phyloP scores from a whole-genome alignment of 2,329 filamentous ascomycete species.

The Macrophomina pseudophaseolina region DNA sequence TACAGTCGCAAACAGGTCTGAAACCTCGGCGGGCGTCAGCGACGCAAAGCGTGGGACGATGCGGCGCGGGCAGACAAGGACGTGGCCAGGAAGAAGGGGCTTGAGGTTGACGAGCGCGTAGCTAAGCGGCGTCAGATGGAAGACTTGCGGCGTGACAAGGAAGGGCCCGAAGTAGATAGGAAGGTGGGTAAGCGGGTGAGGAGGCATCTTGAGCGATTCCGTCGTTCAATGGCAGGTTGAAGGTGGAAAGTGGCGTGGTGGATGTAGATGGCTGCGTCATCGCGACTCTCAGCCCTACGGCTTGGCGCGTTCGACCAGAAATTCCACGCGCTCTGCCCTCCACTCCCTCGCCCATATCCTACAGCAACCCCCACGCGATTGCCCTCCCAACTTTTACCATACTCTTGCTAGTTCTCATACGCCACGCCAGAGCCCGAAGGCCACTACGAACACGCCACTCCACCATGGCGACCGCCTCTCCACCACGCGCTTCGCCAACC shows the following conservation, averaged over 20 bases:
- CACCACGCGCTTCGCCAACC: conserved; percentile 35
- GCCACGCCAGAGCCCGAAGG: neutral
- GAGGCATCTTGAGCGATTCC: conserved; percentile 33
- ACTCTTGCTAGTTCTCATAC: neutral
- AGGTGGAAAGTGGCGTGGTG: neutral
- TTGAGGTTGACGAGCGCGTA: conserved; percentile 96
- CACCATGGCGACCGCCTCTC: neutral
- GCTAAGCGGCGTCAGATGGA: conserved; percentile 77
- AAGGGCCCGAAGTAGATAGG: conserved; percentile 75
- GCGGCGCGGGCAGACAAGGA: conserved; percentile 81
- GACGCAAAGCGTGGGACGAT: conserved; percentile 75
- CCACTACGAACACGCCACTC: neutral
- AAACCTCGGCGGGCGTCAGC: conserved; percentile 72
- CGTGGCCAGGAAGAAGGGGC: conserved; percentile 89
- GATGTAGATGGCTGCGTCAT: conserved; percentile 5
- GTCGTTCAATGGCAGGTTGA: conserved; percentile 28
- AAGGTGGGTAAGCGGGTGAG: conserved; percentile 16
- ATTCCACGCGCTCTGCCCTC: neutral
- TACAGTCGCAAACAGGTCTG: conserved; percentile 85
- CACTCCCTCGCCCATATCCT: neutral
- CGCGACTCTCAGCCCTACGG: neutral
- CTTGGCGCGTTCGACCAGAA: conserved; percentile 13
- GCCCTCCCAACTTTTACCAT: neutral
- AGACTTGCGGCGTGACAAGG: conserved; percentile 83
- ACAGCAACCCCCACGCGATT: neutral